Evolutionary conservation across 805 yeast species (phyloP), one percentile per base, ranked within the genome.

Genomic region (Candida takata): DNA sequence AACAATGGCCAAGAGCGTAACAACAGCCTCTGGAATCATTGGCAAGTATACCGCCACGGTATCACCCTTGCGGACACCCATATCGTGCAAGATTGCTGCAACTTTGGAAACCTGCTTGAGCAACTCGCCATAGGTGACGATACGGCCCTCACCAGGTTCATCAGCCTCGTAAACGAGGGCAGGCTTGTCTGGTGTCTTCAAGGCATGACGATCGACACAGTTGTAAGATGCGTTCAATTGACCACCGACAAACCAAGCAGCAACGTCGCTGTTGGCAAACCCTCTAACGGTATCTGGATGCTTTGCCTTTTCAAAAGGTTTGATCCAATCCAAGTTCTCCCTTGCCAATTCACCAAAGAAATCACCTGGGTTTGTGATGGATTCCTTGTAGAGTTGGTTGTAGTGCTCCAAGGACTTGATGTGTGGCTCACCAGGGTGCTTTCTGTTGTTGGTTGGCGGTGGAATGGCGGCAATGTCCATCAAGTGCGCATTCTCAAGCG

Each of bases 1-100:
- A 28, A 75, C 72, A 52, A 83, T 80, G 18, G 95, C 94, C 60
- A 84, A 62, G 66, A 84, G 61, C 19, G 92, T 75, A 38, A 80
- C 65, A 34, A 84, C 62, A 27, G 92, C 88, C 56, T 82, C 84
- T 31, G 88, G 82, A 44, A 78, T 79, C 92, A 83, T 84, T 51
- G 95, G 95, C 65, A 84, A 67, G 58, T 84, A 84, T 35, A 84
- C 83, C 17, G 92, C 92, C 38, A 84, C 90, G 13, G 87, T 79
- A 55, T 84, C 95, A 49, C 92, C 92, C 61, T 83, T 84, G 42
- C 68, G 64, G 39, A 83, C 78, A 33, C 88, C 88, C 68, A 78
- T 64, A 41, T 65, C 61, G 46, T 69, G 64, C 55, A 84, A 69
- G 24, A 78, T 79, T 49, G 81, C 84, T 7, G 90, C 82, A 36